Percentiles rank a stretch among this genome's conserved stretches.
These are phyloP conservation scores for Apocynum venetum DNA, from an alignment of 257 asterid species.

Conservation along the genomic window DNA sequence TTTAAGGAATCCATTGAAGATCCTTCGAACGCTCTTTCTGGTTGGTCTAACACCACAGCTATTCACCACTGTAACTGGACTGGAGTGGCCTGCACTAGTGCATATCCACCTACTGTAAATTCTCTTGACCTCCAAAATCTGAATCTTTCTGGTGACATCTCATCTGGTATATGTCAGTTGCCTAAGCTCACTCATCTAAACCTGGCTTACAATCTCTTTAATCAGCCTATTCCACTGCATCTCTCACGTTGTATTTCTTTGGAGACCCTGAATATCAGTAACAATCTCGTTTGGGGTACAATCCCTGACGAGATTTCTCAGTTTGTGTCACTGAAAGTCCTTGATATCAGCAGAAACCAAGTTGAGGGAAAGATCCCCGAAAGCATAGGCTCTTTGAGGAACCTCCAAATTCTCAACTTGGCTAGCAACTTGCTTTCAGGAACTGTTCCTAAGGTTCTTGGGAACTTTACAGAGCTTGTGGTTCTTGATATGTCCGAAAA, in stretches of 20 bases:
- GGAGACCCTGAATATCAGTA: slow-evolving; percentile 55
- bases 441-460: slow-evolving; percentile 48
- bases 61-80: slow-evolving; percentile 74
- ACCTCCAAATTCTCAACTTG: slow-evolving; percentile 57
- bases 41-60: slow-evolving; percentile 57
- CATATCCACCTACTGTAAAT: slow-evolving; percentile 35
- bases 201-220: slow-evolving; percentile 68
- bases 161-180: slow-evolving; percentile 56
- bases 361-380: slow-evolving; percentile 74
- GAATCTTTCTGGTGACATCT: slow-evolving; percentile 84
- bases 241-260: slow-evolving; percentile 56
- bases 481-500: slow-evolving; percentile 79
- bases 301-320: slow-evolving; percentile 70
- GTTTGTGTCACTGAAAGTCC: slow-evolving; percentile 45
- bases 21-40: slow-evolving; percentile 46
- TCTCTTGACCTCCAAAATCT: slow-evolving; percentile 55
- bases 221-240: slow-evolving; percentile 76
- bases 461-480: slow-evolving; percentile 59
- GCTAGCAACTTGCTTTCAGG: slow-evolving; percentile 75
- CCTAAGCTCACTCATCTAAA: slow-evolving; percentile 48
- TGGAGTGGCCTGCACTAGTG: slow-evolving; percentile 60
- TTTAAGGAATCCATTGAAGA: slow-evolving; percentile 73
- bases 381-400: slow-evolving; percentile 48
- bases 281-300: slow-evolving; percentile 82
- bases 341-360: slow-evolving; percentile 72